Evolutionary conservation across 495 filamentous ascomycete genomes (phyloP).

Genomic region (Aspergillus leporis): DNA sequence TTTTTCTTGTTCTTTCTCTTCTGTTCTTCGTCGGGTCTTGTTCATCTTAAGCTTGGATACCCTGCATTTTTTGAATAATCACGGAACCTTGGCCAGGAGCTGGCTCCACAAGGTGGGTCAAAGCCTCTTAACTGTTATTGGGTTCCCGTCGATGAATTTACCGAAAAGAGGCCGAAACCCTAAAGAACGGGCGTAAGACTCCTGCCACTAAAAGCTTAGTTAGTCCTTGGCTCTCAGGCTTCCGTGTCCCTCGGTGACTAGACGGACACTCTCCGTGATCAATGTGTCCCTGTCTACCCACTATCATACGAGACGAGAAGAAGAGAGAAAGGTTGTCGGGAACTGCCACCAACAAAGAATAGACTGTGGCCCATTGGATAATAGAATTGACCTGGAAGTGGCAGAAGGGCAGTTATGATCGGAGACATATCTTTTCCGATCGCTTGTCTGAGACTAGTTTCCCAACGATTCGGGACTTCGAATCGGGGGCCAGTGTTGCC

Average conservation of each 20-base stretch:
- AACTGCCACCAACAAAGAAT: background rate
- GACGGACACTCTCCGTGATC: background rate
- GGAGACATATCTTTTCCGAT: background rate
- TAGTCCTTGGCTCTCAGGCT: background rate
- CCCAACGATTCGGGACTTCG: background rate
- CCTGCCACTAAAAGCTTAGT: background rate
- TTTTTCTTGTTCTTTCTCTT: background rate
- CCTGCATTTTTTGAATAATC: background rate
- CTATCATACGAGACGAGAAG: background rate
- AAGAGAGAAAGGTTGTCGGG: background rate
- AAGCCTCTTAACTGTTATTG: background rate
- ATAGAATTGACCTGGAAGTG: background rate
- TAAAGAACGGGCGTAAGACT: background rate
- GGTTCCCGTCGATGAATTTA: background rate
- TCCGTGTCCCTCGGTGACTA: background rate
- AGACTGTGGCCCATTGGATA: background rate
- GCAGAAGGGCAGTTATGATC: background rate
- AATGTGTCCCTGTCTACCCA: background rate
- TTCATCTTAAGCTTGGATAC: background rate
- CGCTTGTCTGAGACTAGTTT: background rate
- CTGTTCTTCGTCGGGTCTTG: background rate
- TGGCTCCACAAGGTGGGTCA: background rate
- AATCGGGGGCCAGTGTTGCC: background rate
- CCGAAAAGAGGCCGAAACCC: background rate
- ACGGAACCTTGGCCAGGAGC: background rate